These are phyloP conservation scores for Elongisporangium undulatum DNA, from an alignment of 352 stramenopile genomes.

Conservation along the genomic window DNA sequence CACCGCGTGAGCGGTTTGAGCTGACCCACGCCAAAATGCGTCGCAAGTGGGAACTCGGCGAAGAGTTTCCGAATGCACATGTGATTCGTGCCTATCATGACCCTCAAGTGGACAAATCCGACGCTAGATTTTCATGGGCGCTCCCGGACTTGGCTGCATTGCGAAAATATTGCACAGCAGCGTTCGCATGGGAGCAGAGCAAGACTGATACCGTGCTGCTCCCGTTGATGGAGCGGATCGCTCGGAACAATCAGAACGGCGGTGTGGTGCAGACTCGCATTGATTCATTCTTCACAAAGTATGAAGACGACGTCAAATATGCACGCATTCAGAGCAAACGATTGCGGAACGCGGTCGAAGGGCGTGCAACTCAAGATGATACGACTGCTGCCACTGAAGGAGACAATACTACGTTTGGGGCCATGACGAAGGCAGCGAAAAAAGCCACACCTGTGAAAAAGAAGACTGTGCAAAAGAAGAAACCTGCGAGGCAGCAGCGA, in stretches of 20 bases:
- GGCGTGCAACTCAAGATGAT: slow-evolving; percentile 10
- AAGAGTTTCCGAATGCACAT: slow-evolving; percentile 91
- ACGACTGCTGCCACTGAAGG: neutral
- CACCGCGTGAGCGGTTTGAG: slow-evolving; percentile 78
- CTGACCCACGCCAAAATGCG: slow-evolving; percentile 88
- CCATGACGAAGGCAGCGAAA: neutral
- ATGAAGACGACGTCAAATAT: slow-evolving; percentile 96
- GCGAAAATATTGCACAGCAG: slow-evolving; percentile 81
- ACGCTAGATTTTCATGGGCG: slow-evolving; percentile 91
- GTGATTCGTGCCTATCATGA: slow-evolving; percentile 93
- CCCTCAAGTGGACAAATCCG: slow-evolving; percentile 85
- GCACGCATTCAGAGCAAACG: slow-evolving; percentile 90
- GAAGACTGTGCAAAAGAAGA: slow-evolving; percentile 13
- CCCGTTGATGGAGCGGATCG: slow-evolving; percentile 79
- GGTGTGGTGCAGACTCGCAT: slow-evolving; percentile 85
- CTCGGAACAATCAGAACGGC: slow-evolving; percentile 22
- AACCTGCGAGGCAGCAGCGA: neutral
- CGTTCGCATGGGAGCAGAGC: slow-evolving; percentile 91
- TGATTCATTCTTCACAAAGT: slow-evolving; percentile 95
- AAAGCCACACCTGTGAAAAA: slow-evolving; percentile 4
- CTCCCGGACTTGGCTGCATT: slow-evolving; percentile 87
- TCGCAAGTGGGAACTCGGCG: slow-evolving; percentile 89
- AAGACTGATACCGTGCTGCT: slow-evolving; percentile 89
- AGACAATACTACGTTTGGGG: slow-evolving; percentile 6
- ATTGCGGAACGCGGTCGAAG: slow-evolving; percentile 74